Conservation (phyloP, 768 basidiomycete species). For the Mycena vulgaris region DNA sequence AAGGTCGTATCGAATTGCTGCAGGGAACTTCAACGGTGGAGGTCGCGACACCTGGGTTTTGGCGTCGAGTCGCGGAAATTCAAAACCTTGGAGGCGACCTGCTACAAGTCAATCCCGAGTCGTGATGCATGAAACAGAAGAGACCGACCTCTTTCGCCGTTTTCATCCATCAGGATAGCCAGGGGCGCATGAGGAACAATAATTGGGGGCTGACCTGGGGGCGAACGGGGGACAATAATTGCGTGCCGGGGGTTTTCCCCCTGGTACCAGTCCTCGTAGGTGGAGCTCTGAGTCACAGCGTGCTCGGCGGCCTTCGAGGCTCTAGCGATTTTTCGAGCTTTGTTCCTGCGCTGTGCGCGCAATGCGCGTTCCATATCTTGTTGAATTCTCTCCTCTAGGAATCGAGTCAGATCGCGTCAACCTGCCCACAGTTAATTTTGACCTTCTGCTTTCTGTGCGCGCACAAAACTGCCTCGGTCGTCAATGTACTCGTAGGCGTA, state of each 20-base stretch:
- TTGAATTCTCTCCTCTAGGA: conserved; percentile 33
- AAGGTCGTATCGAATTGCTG: not conserved
- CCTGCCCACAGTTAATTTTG: not conserved
- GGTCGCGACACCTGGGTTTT: not conserved
- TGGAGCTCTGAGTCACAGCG: not conserved
- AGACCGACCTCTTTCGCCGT: conserved; percentile 8
- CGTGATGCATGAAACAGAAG: not conserved
- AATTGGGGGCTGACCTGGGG: too few relatives aligned
- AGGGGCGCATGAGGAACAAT: not conserved
- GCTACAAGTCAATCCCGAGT: not conserved
- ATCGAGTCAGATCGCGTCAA: not conserved
- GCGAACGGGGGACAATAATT: not conserved
- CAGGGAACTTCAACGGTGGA: not conserved
- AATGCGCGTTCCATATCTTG: conserved; percentile 33
- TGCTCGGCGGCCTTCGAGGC: conserved; percentile 8
- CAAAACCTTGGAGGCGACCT: conserved; percentile 18
- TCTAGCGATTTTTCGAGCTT: conserved; percentile 25
- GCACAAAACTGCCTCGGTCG: conserved; percentile 35
- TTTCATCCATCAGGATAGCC: not conserved
- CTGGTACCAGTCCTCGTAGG: not conserved
- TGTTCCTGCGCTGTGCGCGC: conserved; percentile 33
- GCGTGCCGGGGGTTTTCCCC: not conserved
- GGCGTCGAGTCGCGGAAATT: conserved; percentile 17
- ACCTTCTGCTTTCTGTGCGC: conserved; percentile 34
- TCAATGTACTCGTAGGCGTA: conserved; percentile 31